Conservation (phyloP, 1,284 basidiomycete genomes). For the Amylostereum areolatum region DNA sequence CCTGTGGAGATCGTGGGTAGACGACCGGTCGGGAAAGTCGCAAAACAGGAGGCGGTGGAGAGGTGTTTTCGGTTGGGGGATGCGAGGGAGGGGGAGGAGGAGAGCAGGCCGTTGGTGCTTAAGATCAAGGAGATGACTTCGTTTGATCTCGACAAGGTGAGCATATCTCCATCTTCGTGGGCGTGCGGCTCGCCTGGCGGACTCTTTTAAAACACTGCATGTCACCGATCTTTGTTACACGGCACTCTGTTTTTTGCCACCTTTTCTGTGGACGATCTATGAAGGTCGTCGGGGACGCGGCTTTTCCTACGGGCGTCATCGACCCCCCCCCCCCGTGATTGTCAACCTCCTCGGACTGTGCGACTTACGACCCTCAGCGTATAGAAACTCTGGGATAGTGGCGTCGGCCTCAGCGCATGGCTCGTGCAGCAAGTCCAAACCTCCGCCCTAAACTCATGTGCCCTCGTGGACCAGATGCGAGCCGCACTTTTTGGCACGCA, state of each 20-base stretch:
- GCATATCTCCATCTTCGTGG: conserved; percentile 1
- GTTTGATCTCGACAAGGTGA: conserved; percentile 86
- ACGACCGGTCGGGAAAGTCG: conserved; percentile 10
- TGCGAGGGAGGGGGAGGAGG: conserved; percentile 15
- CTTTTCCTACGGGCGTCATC: too few species aligned
- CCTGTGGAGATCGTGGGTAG: conserved; percentile 46
- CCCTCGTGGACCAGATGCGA: conserved; percentile 18
- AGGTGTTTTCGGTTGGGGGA: conserved; percentile 41
- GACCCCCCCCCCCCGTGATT: too few species aligned
- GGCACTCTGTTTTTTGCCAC: too few species aligned
- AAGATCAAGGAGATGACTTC: conserved; percentile 73
- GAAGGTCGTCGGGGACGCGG: too few species aligned
- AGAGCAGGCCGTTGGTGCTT: too few species aligned
- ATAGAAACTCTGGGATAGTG: conserved; percentile 95
- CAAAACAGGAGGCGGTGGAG: conserved; percentile 70
- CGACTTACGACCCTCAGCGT: too few species aligned
- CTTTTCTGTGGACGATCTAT: too few species aligned
- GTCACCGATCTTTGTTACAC: too few species aligned
- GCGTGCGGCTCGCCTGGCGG: too few species aligned
- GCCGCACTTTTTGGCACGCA: conserved; percentile 34
- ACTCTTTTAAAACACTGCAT: too few species aligned
- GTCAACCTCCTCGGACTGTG: too few species aligned
- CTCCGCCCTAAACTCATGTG: background rate
- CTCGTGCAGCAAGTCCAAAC: conserved; percentile 33
- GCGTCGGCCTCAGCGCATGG: conserved; percentile 77